Evolutionary conservation across 139 green algal species (phyloP), one percentile per base, ranked within the genome.

Genomic region (Micractinium conductrix): DNA sequence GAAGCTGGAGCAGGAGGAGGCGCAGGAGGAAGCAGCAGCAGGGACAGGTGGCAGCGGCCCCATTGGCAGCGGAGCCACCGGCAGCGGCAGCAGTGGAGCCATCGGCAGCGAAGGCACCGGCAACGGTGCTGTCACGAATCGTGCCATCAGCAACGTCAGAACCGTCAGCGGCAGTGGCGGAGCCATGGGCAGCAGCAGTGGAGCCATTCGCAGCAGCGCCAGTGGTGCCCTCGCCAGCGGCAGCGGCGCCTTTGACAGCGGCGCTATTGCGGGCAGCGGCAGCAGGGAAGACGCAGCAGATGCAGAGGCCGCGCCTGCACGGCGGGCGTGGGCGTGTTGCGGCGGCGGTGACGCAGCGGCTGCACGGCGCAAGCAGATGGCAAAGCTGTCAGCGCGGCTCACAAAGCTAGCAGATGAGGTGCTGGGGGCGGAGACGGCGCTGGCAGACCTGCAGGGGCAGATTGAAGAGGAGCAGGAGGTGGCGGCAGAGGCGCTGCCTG

Each of bases 401-500:
- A 37, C 21, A 5, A 74, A 81, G 40, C n/a, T 72, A 22, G n/a
- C 14, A 2, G 28, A 69, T 40, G 28, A 74, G 50, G n/a, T 83
- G 17, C n/a, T 12, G 35, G 68, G 26, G 19, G 44, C 58, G 2
- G 55, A 82, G 58, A 21, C 24, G 12, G 14, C 9, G 26, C 76
- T 83, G 21, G 38, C 63, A 4, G 45, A 81, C 65, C n/a, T 72
- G 65, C 65, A 86, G 40, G 37, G 26, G 17, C 38, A 58, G 60
- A 37, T 63, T 30, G 74, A 78, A 44, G 44, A 74, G 33, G 74
- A 62, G 24, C 74, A 69, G 43, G 19, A 33, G 21, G 71, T 22
- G 22, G 82, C 63, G 28, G 45, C 78, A 37, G 79, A 60, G 67
- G 70, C 58, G 2, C 69, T 24, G 58, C 79, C 85, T 2, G 40